Base-by-base conservation (phyloP, 2,329 filamentous ascomycete species). In the Ophiostoma populinum region DNA sequence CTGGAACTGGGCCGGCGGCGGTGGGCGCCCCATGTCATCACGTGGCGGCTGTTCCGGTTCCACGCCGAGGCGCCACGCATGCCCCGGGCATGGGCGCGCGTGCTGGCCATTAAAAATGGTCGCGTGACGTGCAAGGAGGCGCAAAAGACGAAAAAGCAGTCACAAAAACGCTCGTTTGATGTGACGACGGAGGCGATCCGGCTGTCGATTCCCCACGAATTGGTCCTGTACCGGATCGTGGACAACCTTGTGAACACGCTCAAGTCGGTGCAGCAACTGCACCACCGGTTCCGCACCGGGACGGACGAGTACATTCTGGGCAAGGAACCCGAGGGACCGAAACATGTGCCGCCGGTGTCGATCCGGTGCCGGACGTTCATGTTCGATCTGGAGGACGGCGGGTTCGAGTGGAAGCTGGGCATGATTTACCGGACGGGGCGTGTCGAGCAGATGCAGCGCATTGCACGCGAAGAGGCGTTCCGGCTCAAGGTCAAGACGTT, bases 391-490 rank as follows among this genome's bases (percentile, higher is more conserved):
- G 90, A 98, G 55, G 90, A 98, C 51, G 87, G 90, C 33, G 78
- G 82, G 0, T 98, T 98, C 48, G 90, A 98, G 53, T 98, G 86
- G 81, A 95, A 94, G 51, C 62, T 98, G 8, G 83, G 86, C 12
- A 75, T 85, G 49, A 98, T 98, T 34, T 98, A 95, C 53, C 75
- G 87, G 21, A 73, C 82, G 30, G 90, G 92, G 1, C 65, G 87
- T 15, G 62, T 86, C 37, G 90, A 98, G 53, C 87, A 95, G 54
- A 76, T 78, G 51, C 90, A 95, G 53, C 71, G 90, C 15, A 61
- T 92, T 36, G 86, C 87, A 5, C 74, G 90, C 28, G 83, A 93
- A 52, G 83, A 92, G 44, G 87, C 87, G 0, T 95, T 92, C 55
- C 63, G 74, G 11, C 62, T 92, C 40, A 98, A 98, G 53, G 68